Base-by-base conservation (phyloP, 768 basidiomycete species). In the Russula lepida region DNA sequence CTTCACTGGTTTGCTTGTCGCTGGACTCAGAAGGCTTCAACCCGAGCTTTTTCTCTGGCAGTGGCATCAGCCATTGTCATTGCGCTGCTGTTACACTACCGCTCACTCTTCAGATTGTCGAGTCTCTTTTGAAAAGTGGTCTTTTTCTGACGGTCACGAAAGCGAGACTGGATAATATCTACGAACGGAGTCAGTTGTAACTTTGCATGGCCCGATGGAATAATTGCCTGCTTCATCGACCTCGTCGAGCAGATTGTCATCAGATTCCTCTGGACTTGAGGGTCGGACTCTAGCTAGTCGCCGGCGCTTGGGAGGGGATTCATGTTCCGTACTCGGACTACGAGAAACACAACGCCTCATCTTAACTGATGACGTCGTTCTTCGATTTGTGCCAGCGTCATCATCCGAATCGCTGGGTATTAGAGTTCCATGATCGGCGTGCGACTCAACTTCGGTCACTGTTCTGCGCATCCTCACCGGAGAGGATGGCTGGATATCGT, bases 81-180 rank as follows among this genome's bases (percentile, higher is more conserved):
- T 9, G 52, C 37, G 12, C 6, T 19, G 23, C 21, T 7, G 25
- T 44, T 12, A 37, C 55, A 48, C 13, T 25, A 4, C 54, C 12
- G 71, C 79, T 54, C 61, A 92, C 89, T 76, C 73, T 82, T 88
- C 54, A 90, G 67, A 63, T 77, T 84, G 63, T 87, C 84, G 15
- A 91, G 70, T 62, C 81, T 85, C 69, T 76, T 78, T 64, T 84
- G 85, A 69, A 82, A 91, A 6, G 71, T 63, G 15, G 84, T 79
- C 70, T 78, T 77, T 71, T 81, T 88, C 60, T 77, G 74, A 32
- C 88, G 80, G 28, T 73, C 70, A 37, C 90, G 84, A 32, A 92
- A 71, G 47, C 89, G 84, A 7, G 73, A 74, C 27, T 84, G 76
- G 43, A 92, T 73, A 30, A 92, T 86, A 55, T 75, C 86, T 90